phyloP scores from a whole-genome alignment of 1,284 basidiomycete genomes.

The Leccinum fuscescens region DNA sequence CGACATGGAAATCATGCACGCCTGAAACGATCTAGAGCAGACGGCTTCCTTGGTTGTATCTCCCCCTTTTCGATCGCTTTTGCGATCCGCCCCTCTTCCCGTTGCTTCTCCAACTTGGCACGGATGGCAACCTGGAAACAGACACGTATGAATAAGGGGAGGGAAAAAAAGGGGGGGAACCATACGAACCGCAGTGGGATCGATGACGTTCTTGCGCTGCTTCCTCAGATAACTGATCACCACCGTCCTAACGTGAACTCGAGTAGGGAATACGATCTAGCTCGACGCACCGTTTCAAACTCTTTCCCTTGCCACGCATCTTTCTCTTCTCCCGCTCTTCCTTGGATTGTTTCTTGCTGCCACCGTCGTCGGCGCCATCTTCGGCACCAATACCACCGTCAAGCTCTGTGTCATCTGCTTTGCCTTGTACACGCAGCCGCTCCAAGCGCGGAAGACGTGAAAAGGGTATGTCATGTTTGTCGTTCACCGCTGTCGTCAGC shows the following conservation, averaged over 20 bases:
- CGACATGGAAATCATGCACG: conserved; percentile 16
- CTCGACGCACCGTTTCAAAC: conserved; percentile 64
- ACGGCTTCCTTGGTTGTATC: conserved; percentile 45
- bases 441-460: conserved; percentile 73
- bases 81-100: conserved; percentile 50
- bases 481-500: conserved; percentile 55
- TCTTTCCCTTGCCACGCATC: conserved; percentile 85
- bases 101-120: conserved; percentile 65
- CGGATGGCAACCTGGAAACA: conserved; percentile 59
- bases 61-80: conserved; percentile 42
- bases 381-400: too few relatives aligned
- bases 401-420: too few relatives aligned
- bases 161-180: not conserved
- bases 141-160: not conserved
- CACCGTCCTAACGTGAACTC: not conserved
- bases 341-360: conserved; percentile 32
- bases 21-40: conserved; percentile 69
- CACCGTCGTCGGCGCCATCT: conserved; percentile 38
- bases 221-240: conserved; percentile 68
- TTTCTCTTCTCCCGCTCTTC: conserved; percentile 73
- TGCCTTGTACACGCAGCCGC: conserved; percentile 63
- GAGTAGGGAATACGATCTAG: not conserved
- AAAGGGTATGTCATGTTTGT: conserved; percentile 58
- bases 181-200: conserved; percentile 75
- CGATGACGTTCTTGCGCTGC: conserved; percentile 91